Conservation (phyloP, 148 eudicot genomes). For the Rhododendron ferrugineum region DNA sequence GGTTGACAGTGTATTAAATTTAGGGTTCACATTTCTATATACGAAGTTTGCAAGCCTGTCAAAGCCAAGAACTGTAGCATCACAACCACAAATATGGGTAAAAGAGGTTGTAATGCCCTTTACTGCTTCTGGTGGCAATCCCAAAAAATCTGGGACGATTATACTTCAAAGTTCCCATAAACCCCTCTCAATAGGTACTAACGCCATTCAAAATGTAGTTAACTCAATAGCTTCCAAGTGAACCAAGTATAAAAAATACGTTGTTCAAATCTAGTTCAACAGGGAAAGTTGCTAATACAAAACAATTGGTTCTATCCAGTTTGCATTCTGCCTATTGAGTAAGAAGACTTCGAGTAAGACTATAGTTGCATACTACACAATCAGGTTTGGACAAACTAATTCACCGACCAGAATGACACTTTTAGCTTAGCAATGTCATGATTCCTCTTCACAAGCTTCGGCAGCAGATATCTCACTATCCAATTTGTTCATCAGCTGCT, state of each 20-base stretch:
- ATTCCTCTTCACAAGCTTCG: constrained; percentile 43
- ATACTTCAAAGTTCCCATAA: not conserved
- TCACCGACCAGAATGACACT: not conserved
- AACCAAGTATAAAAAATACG: not conserved
- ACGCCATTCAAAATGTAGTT: not conserved
- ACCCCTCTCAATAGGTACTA: not conserved
- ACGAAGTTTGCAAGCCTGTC: not conserved
- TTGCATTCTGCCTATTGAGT: not conserved
- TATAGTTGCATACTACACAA: not conserved
- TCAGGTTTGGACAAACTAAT: not conserved
- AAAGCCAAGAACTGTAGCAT: not conserved
- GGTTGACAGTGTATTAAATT: not conserved
- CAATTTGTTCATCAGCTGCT: constrained; percentile 65
- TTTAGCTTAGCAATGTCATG: not conserved
- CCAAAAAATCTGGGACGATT: not conserved
- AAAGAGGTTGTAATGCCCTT: no score
- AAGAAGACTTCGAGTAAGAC: not conserved
- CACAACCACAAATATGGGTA: not conserved
- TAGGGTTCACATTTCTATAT: not conserved
- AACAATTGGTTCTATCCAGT: not conserved
- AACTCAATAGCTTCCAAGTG: not conserved
- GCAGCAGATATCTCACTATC: constrained; percentile 92
- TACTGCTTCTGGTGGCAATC: not conserved
- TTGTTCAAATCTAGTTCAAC: not conserved
- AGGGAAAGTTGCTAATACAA: not conserved